These are phyloP conservation scores for Cercospora sesami DNA, from an alignment of 2,329 filamentous ascomycete genomes.

Conservation along the genomic window DNA sequence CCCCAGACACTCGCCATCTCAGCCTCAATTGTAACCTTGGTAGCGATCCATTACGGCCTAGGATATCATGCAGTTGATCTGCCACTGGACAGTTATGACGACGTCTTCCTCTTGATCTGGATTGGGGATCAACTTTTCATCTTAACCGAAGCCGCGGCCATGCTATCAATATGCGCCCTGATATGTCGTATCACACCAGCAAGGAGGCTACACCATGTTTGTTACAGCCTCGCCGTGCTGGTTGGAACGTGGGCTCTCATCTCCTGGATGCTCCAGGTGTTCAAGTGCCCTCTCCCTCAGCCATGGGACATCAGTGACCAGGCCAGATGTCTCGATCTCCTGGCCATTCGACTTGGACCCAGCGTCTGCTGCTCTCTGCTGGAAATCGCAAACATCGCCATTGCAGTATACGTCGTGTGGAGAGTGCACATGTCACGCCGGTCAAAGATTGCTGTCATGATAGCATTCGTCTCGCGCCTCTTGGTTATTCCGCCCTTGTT, in stretches of 20 bases:
- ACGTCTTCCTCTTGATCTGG: conserved; percentile 25
- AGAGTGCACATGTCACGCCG: conserved; percentile 30
- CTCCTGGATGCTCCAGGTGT: conserved; percentile 22
- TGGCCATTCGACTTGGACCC: conserved; percentile 25
- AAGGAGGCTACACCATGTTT: conserved; percentile 23
- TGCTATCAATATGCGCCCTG: conserved; percentile 32
- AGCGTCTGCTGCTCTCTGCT: conserved; percentile 25
- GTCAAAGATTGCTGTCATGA: conserved; percentile 29
- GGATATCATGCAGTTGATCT: conserved; percentile 16
- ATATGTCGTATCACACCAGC: conserved; percentile 31
- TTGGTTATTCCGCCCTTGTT: conserved; percentile 29
- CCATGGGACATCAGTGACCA: conserved; percentile 28
- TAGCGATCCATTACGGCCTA: conserved; percentile 29
- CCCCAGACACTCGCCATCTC: conserved; percentile 22
- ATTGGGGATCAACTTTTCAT: conserved; percentile 25
- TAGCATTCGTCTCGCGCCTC: conserved; percentile 31
- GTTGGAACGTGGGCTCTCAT: conserved; percentile 25
- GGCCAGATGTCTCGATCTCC: conserved; percentile 23
- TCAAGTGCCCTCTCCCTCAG: conserved; percentile 30
- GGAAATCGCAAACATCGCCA: conserved; percentile 28
- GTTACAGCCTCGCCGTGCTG: conserved; percentile 22
- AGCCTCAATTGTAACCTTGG: conserved; percentile 25
- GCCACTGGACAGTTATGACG: conserved; percentile 1
- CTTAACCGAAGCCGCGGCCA: conserved; percentile 24
- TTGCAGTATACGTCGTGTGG: conserved; percentile 31